phyloP scores from a whole-genome alignment of 257 asterid species.

The Solanum ossicruentum region DNA sequence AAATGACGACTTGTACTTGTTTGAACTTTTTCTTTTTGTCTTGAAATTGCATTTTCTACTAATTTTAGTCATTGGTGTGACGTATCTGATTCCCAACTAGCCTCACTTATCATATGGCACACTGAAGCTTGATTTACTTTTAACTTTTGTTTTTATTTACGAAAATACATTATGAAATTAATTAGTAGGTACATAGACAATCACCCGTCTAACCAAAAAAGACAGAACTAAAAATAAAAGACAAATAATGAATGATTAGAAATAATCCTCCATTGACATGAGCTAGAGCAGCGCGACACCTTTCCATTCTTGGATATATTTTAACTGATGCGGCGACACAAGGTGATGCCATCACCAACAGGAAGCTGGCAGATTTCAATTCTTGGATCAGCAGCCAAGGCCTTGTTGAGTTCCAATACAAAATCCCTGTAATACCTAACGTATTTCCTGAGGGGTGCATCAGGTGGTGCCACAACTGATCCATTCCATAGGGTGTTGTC shows the following conservation, averaged over 20 bases:
- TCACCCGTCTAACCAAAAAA: background rate
- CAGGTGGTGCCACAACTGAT: constrained; percentile 23
- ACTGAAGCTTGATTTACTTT: background rate
- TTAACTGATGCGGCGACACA: constrained; percentile 35
- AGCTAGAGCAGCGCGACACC: background rate
- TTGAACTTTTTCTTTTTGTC: background rate
- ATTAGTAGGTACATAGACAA: background rate
- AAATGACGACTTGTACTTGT: background rate
- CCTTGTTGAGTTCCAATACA: constrained; percentile 30
- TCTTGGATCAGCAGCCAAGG: constrained; percentile 36
- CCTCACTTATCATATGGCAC: background rate
- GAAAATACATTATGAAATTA: background rate
- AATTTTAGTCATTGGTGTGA: background rate
- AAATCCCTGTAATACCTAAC: constrained; percentile 13
- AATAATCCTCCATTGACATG: background rate
- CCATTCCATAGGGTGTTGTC: too few relatives aligned
- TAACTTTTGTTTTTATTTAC: background rate
- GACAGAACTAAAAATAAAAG: background rate
- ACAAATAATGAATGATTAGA: background rate
- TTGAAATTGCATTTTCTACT: background rate
- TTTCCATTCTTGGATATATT: background rate
- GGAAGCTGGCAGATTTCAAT: constrained; percentile 51
- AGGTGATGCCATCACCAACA: constrained; percentile 52
- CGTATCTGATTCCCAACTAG: background rate
- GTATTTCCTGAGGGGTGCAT: constrained; percentile 14